These are phyloP conservation scores for Geosmithia putterillii DNA, from an alignment of 2,329 filamentous ascomycete species.

Conservation along the genomic window DNA sequence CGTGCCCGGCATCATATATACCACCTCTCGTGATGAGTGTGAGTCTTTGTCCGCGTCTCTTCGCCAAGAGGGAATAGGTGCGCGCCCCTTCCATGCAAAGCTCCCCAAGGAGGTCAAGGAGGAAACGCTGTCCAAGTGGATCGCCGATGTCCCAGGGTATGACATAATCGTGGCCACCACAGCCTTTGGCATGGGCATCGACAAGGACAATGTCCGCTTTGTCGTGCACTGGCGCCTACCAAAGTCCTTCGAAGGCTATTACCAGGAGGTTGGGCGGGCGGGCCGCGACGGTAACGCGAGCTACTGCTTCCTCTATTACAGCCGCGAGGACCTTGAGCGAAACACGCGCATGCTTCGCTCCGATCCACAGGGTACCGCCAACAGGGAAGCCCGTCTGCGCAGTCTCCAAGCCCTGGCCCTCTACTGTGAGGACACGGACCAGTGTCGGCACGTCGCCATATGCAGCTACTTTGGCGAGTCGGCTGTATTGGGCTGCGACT, in stretches of 20 bases:
- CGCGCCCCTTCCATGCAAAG: slow-evolving; percentile 61
- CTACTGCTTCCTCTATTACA: slow-evolving; percentile 84
- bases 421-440: slow-evolving; percentile 68
- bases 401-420: slow-evolving; percentile 58
- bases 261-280: slow-evolving; percentile 87
- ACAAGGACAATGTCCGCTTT: slow-evolving; percentile 89
- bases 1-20: slow-evolving; percentile 71
- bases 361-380: slow-evolving; percentile 24
- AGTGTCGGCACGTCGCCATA: slow-evolving; percentile 66
- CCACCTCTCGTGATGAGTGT: slow-evolving; percentile 61
- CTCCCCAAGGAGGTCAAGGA: slow-evolving; percentile 57
- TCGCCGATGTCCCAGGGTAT: slow-evolving; percentile 61
- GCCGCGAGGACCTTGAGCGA: slow-evolving; percentile 71
- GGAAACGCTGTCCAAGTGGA: slow-evolving; percentile 59
- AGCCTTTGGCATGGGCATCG: slow-evolving; percentile 95
- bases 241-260: slow-evolving; percentile 91
- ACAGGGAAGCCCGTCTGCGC: slow-evolving; percentile 39
- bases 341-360: slow-evolving; percentile 45
- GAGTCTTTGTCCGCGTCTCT: slow-evolving; percentile 57
- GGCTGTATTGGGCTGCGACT: slow-evolving; percentile 47
- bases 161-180: slow-evolving; percentile 92
- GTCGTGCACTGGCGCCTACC: slow-evolving; percentile 91
- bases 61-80: slow-evolving; percentile 56
- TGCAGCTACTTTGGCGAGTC: slow-evolving; percentile 59
- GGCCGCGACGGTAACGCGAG: slow-evolving; percentile 82